A percentile compares a stretch with the other conserved stretches of the same genome.
Evolutionary conservation across 2,329 filamentous ascomycete species (phyloP).

Genomic region (Aspergillus tanneri): DNA sequence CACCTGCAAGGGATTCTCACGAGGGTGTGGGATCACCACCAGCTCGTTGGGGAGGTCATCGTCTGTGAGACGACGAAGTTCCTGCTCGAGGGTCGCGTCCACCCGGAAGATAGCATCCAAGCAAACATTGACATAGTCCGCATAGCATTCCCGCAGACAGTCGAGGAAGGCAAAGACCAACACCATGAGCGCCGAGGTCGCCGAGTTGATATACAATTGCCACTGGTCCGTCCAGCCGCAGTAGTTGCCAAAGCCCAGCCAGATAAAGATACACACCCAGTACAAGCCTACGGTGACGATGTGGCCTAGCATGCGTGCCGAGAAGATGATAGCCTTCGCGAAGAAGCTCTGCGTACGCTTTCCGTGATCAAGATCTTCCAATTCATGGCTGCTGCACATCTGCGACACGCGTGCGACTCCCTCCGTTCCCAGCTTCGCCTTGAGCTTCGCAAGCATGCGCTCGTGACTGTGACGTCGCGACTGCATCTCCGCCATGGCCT

Average conservation of each 20-base stretch:
- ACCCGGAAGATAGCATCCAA: constrained; percentile 23
- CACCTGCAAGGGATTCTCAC: constrained; percentile 36
- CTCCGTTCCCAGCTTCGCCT: background rate
- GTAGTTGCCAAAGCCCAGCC: constrained; percentile 19
- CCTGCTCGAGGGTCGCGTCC: constrained; percentile 17
- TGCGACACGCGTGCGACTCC: too few relatives aligned
- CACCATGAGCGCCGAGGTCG: constrained; percentile 41
- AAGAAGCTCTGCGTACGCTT: background rate
- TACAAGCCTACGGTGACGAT: constrained; percentile 13
- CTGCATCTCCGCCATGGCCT: constrained; percentile 17
- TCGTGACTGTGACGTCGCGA: constrained; percentile 21
- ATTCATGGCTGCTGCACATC: too few relatives aligned
- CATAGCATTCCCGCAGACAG: constrained; percentile 23
- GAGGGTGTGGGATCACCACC: constrained; percentile 34
- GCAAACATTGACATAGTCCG: constrained; percentile 13
- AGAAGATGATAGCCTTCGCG: background rate
- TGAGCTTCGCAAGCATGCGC: constrained; percentile 20
- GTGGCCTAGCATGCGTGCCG: constrained; percentile 15
- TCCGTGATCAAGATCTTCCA: background rate
- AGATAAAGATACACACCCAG: constrained; percentile 21
- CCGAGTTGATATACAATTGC: constrained; percentile 17
- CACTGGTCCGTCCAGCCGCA: constrained; percentile 19
- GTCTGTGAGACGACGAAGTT: constrained; percentile 17
- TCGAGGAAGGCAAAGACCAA: constrained; percentile 35
- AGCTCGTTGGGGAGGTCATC: constrained; percentile 32